Evolutionary conservation across 2,329 filamentous ascomycete genomes (phyloP).

Genomic region (Helminthosporium solani): DNA sequence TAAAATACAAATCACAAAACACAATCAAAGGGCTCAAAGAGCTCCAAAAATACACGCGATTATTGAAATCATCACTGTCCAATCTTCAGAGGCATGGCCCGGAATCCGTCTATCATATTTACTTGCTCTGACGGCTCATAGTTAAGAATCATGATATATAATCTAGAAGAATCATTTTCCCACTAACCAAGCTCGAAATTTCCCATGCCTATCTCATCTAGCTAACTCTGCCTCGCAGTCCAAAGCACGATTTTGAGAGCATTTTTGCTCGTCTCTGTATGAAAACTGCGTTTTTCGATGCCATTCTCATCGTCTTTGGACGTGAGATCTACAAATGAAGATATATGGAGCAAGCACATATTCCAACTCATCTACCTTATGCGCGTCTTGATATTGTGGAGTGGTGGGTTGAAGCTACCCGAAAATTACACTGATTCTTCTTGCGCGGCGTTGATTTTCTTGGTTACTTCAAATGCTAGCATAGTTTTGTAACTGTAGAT

Average conservation of each 20-base stretch:
- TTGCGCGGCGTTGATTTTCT: conserved; percentile 44
- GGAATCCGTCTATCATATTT: background rate
- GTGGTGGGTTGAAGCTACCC: conserved; percentile 51
- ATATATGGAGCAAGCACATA: conserved; percentile 44
- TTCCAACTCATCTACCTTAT: conserved; percentile 46
- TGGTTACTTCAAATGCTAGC: conserved; percentile 54
- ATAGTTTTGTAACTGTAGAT: conserved; percentile 56
- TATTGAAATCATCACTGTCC: too few species aligned
- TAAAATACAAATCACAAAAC: too few species aligned
- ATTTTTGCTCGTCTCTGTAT: conserved; percentile 11
- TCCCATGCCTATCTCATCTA: conserved; percentile 34
- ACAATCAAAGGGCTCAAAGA: too few species aligned
- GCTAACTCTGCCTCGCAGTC: conserved; percentile 16
- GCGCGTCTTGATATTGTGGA: conserved; percentile 47
- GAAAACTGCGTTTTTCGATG: conserved; percentile 12
- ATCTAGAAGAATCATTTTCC: background rate
- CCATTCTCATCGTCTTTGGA: conserved; percentile 30
- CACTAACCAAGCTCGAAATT: background rate
- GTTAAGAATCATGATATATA: background rate
- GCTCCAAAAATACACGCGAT: too few species aligned
- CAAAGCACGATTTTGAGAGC: conserved; percentile 22
- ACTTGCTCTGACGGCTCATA: background rate
- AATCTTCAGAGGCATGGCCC: background rate
- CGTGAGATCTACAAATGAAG: conserved; percentile 45
- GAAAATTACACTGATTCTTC: conserved; percentile 39